These are phyloP conservation scores for Aegle marmelos DNA, from an alignment of 345 rosid species.

Conservation along the genomic window DNA sequence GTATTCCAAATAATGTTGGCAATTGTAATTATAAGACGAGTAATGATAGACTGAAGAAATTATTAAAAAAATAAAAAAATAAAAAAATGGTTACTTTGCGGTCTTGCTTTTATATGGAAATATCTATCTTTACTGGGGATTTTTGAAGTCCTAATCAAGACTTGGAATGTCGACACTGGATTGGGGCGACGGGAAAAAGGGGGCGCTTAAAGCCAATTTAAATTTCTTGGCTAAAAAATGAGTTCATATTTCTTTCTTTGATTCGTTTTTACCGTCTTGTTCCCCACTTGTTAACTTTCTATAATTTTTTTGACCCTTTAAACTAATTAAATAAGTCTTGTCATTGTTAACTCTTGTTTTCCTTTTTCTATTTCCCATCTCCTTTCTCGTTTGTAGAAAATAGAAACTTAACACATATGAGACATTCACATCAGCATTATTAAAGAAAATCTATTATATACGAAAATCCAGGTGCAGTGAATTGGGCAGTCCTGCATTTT, in stretches of 20 bases:
- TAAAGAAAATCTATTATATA: too few relatives aligned
- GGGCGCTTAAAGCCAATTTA: not conserved
- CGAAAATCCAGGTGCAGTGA: not conserved
- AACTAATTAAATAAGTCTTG: not conserved
- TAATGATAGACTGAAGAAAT: not conserved
- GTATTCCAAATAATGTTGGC: not conserved
- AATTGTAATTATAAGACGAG: not conserved
- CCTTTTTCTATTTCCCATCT: not conserved
- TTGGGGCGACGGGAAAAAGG: not conserved
- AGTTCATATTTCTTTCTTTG: conserved; percentile 7
- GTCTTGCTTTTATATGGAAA: not conserved
- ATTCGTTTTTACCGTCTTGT: not conserved
- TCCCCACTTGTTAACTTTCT: not conserved
- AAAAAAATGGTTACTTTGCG: not conserved
- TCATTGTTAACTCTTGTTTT: not conserved
- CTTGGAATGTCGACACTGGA: not conserved
- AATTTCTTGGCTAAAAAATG: conserved; percentile 6
- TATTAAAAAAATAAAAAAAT: not conserved
- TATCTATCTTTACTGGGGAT: not conserved
- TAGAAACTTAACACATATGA: not conserved
- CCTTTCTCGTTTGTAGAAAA: not conserved
- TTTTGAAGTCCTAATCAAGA: not conserved
- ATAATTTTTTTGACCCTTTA: not conserved
- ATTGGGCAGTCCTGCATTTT: too few relatives aligned
- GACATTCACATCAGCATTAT: not conserved